Evolutionary conservation across 805 yeast species (phyloP).

Genomic region (Yarrowia sp.): DNA sequence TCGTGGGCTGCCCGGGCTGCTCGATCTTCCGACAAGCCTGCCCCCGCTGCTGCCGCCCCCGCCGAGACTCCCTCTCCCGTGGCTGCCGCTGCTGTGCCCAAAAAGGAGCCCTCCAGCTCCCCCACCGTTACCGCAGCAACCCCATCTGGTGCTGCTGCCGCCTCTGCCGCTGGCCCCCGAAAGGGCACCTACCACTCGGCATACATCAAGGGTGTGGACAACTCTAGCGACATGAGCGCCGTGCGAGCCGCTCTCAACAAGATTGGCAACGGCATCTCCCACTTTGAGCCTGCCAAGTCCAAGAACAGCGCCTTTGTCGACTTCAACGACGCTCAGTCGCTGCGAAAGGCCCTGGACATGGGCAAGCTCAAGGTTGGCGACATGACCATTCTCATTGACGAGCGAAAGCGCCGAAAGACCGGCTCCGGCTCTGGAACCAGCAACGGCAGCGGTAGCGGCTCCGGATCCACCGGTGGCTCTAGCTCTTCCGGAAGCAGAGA

Average conservation of each 20-base stretch:
- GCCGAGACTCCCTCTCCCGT: conserved; percentile 26
- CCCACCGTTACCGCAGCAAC: conserved; percentile 12
- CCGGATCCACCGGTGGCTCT: neutral
- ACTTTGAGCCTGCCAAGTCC: conserved; percentile 37
- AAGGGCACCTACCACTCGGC: conserved; percentile 38
- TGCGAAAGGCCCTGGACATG: conserved; percentile 36
- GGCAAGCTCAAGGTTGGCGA: conserved; percentile 36
- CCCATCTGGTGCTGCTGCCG: neutral
- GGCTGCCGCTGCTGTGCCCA: conserved; percentile 22
- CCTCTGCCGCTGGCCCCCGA: neutral
- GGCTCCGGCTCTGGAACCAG: neutral
- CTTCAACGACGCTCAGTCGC: conserved; percentile 35
- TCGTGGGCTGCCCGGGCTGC: conserved; percentile 36
- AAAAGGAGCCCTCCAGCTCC: conserved; percentile 24
- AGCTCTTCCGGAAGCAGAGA: conserved; percentile 15
- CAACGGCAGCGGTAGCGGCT: neutral
- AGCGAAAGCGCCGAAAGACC: conserved; percentile 35
- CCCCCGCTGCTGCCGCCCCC: conserved; percentile 24
- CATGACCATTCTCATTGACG: conserved; percentile 35
- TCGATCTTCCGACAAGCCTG: conserved; percentile 27
- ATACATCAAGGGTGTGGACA: conserved; percentile 38
- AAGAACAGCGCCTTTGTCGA: conserved; percentile 41
- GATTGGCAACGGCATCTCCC: conserved; percentile 36
- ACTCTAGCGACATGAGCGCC: conserved; percentile 32
- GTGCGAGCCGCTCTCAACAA: conserved; percentile 35